These are phyloP conservation scores for Solanum hybrid DNA, from an alignment of 305 asterid species.

Conservation along the genomic window DNA sequence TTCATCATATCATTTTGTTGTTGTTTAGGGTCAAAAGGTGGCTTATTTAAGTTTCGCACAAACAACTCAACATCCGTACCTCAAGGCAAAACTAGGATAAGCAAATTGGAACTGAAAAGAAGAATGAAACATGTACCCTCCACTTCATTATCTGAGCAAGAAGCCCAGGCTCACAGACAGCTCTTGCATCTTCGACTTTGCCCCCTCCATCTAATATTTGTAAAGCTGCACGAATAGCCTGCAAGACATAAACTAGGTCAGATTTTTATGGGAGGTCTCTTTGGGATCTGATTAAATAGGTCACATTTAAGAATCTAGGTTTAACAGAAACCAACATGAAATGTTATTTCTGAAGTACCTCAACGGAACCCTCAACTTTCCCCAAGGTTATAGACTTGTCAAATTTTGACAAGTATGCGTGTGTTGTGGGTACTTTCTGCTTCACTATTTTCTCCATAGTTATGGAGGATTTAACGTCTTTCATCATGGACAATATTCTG, in stretches of 20 bases:
- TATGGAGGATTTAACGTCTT: slow-evolving; percentile 45
- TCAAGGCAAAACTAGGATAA: background rate
- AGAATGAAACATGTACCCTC: slow-evolving; percentile 36
- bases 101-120: background rate
- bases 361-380: slow-evolving; percentile 60
- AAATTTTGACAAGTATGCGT: slow-evolving; percentile 28
- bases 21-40: background rate
- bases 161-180: slow-evolving; percentile 61
- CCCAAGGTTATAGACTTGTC: slow-evolving; percentile 58
- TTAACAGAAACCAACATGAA: slow-evolving; percentile 3
- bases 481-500: slow-evolving; percentile 52
- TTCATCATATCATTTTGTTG: background rate
- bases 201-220: slow-evolving; percentile 61
- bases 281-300: background rate
- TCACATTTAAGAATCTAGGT: background rate
- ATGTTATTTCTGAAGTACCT: slow-evolving; percentile 38
- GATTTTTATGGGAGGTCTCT: background rate
- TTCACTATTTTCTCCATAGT: slow-evolving; percentile 34
- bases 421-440: slow-evolving; percentile 44
- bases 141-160: slow-evolving; percentile 60
- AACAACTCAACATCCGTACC: background rate
- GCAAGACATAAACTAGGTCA: slow-evolving; percentile 16
- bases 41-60: background rate
- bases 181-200: slow-evolving; percentile 68
- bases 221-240: slow-evolving; percentile 70